Evolutionary conservation across 1,139 yeast species (phyloP).

Genomic region (Taiozyma sp.): DNA sequence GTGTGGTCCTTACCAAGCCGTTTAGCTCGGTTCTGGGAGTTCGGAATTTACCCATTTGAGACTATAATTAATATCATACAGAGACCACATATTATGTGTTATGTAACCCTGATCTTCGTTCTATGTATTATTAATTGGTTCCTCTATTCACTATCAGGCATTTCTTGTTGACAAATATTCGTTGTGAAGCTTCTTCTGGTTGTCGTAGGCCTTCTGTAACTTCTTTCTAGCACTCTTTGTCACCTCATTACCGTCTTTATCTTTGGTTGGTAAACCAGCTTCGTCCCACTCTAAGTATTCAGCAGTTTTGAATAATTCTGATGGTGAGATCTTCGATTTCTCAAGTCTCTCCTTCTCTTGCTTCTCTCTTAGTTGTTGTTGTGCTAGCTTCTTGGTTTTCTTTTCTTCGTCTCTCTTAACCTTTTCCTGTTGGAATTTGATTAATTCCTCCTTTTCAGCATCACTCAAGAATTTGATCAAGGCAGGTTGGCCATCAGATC

Average conservation of each 20-base stretch:
- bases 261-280: constrained; percentile 77
- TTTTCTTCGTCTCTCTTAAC: constrained; percentile 49
- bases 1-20: not conserved
- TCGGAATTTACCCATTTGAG: not conserved
- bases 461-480: constrained; percentile 74
- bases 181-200: constrained; percentile 77
- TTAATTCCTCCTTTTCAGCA: constrained; percentile 62
- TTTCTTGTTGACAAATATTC: constrained; percentile 39
- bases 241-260: constrained; percentile 77
- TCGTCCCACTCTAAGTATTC: constrained; percentile 78
- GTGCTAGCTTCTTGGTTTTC: constrained; percentile 39
- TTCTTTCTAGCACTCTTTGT: constrained; percentile 85
- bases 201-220: constrained; percentile 68
- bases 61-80: not conserved
- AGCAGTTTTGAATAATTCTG: constrained; percentile 61
- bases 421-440: constrained; percentile 55
- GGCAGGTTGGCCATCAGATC: constrained; percentile 71
- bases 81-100: not conserved
- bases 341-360: constrained; percentile 64
- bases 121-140: not conserved
- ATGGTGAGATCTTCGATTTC: constrained; percentile 67
- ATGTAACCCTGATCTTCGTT: not conserved
- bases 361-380: constrained; percentile 41
- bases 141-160: not conserved
- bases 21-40: not conserved